A percentile compares a stretch with the other conserved stretches of the same genome.
Conservation (phyloP, 768 basidiomycete species). For the Rhodotorula kratochvilovae region DNA sequence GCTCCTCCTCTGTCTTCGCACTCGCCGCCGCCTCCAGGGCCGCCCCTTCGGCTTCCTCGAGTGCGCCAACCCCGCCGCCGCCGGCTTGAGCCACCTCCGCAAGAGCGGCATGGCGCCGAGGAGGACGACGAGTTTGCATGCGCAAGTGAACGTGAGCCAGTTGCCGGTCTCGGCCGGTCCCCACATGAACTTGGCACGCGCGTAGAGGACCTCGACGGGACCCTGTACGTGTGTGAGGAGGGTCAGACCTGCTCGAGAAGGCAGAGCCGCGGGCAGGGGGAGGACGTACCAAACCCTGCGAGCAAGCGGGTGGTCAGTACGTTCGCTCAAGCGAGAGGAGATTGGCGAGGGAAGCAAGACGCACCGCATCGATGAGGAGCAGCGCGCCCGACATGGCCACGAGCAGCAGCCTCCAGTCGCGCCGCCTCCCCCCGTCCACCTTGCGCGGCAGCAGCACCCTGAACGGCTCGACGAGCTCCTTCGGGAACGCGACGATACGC, state of each 20-base stretch:
- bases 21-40: too few species aligned
- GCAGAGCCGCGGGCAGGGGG: too few species aligned
- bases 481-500: neutral
- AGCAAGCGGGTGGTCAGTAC: too few species aligned
- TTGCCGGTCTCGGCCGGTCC: conserved; percentile 2
- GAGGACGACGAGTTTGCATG: conserved; percentile 14
- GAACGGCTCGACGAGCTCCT: neutral
- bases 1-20: neutral
- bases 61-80: too few species aligned
- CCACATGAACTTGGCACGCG: conserved; percentile 20
- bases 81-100: neutral
- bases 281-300: neutral
- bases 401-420: conserved; percentile 10
- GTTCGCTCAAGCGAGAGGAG: neutral
- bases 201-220: conserved; percentile 24
- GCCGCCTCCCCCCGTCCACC: neutral
- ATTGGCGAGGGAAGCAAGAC: neutral
- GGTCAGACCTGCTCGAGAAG: neutral
- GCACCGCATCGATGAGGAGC: conserved; percentile 16
- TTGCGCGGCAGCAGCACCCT: neutral
- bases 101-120: conserved; percentile 10
- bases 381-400: conserved; percentile 6
- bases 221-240: neutral
- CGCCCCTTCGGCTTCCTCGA: too few species aligned
- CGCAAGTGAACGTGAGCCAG: conserved; percentile 12